phyloP scores from a whole-genome alignment of 495 filamentous ascomycete species.

The Talaromyces wortmannii region DNA sequence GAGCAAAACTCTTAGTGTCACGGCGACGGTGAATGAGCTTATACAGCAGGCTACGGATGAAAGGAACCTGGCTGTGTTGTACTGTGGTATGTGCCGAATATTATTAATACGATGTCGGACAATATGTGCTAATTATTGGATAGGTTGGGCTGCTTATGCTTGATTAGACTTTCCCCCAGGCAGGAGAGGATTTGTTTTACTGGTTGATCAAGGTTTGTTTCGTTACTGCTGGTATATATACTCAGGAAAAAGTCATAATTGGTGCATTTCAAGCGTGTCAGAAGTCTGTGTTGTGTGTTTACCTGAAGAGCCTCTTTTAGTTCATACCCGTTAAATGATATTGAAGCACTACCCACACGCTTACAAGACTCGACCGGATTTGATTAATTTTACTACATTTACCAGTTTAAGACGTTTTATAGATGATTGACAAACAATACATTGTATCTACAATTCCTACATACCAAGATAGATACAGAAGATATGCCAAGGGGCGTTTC shows the following conservation, averaged over 20 bases:
- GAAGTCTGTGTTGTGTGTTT: too few relatives aligned
- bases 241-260: too few relatives aligned
- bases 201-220: background rate
- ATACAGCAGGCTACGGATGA: conserved; percentile 95
- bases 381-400: too few relatives aligned
- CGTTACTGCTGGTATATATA: background rate
- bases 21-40: conserved; percentile 91
- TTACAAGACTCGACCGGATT: too few relatives aligned
- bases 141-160: background rate
- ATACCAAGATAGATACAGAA: background rate
- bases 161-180: background rate
- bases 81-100: conserved; percentile 65
- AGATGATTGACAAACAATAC: too few relatives aligned
- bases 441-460: background rate
- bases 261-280: too few relatives aligned
- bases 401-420: too few relatives aligned
- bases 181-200: too few relatives aligned
- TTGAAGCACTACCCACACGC: too few relatives aligned
- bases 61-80: conserved; percentile 85
- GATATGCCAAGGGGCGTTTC: background rate
- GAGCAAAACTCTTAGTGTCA: conserved; percentile 85
- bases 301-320: too few relatives aligned
- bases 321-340: too few relatives aligned
- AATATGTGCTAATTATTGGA: background rate
- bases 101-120: background rate